These are phyloP conservation scores for Rhizodiscina lignyota DNA, from an alignment of 495 filamentous ascomycete species.

Conservation along the genomic window DNA sequence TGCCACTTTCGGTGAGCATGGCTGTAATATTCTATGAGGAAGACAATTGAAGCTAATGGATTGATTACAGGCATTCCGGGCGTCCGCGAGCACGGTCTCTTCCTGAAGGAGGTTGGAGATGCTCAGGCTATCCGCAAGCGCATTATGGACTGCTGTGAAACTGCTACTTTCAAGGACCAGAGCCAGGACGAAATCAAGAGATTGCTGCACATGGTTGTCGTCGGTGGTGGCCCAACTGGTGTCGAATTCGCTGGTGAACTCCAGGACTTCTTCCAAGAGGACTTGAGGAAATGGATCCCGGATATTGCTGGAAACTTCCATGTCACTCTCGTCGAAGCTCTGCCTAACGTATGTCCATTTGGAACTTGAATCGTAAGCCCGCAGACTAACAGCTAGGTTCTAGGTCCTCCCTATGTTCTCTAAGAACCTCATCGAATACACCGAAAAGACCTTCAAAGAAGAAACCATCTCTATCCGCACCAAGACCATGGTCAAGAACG, in stretches of 20 bases:
- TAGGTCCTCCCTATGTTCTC: slow-evolving; percentile 89
- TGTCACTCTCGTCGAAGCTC: slow-evolving; percentile 91
- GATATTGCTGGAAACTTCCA: slow-evolving; percentile 89
- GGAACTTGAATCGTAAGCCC: too few species aligned
- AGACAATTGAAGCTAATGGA: slow-evolving; percentile 4
- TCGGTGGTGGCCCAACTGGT: slow-evolving; percentile 93
- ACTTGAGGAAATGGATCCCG: slow-evolving; percentile 94
- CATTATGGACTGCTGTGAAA: slow-evolving; percentile 99
- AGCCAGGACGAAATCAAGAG: slow-evolving; percentile 77
- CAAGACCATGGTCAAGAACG: slow-evolving; percentile 98
- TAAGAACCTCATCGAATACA: slow-evolving; percentile 98
- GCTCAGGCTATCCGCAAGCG: slow-evolving; percentile 90
- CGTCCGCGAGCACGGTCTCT: slow-evolving; percentile 88
- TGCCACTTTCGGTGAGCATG: slow-evolving; percentile 71
- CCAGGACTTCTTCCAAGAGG: slow-evolving; percentile 95
- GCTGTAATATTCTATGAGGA: background rate
- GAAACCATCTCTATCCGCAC: slow-evolving; percentile 91
- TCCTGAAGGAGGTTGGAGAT: slow-evolving; percentile 94
- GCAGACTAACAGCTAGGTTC: too few species aligned
- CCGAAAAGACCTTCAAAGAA: slow-evolving; percentile 96
- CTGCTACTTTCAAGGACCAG: slow-evolving; percentile 96
- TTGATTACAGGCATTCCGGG: slow-evolving; percentile 58
- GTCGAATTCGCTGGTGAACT: slow-evolving; percentile 97
- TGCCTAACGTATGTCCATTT: slow-evolving; percentile 76
- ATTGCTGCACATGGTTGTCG: slow-evolving; percentile 96